Evolutionary conservation across 768 basidiomycete genomes (phyloP), one percentile per base, ranked within the genome.

Genomic region (Mycena latifolia): DNA sequence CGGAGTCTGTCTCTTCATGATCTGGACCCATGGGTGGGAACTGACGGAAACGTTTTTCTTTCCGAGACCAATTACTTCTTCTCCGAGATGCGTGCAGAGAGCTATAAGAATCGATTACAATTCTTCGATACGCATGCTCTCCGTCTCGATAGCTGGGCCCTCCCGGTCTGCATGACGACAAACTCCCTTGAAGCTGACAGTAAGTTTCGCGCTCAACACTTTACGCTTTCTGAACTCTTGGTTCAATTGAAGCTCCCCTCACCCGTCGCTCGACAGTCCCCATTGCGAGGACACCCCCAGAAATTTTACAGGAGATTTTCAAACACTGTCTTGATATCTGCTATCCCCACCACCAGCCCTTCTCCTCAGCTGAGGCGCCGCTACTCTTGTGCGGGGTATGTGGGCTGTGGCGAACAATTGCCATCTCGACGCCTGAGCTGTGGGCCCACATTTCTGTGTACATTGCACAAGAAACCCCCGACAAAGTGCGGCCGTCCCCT

Each of bases 271-370:
- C 48, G 11, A 51, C 17, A 14, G 18, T 25, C 33, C 52, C 53
- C 25, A 63, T 53, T 46, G 35, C 22, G 14, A 55, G n/a, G 22
- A 22, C 41, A 11, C 46, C 48, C 6, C 22, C 50, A 25, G 65
- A 62, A 45, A 61, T 66, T 41, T 24, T 66, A 29, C 65, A 47
- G 33, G n/a, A 66, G 7, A 62, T 66, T 27, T 66, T 66, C 50
- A 56, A 37, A 54, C 3, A n/a, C 6, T 66, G 65, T 52, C n/a
- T 61, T 39, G 55, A 66, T 14, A 33, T 43, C 18, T 33, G 17
- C 10, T 35, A 15, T 41, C 60, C 65, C 12, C 54, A 57, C 22
- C 10, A 43, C 22, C 48, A 57, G 27, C 65, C 65, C 0, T 61
- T 66, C 55, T 47, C 43, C 4, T 37, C 65, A 12, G 11, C 55